Conservation (phyloP, 2,329 filamentous ascomycete genomes). For the Rutstroemia sydowiana region DNA sequence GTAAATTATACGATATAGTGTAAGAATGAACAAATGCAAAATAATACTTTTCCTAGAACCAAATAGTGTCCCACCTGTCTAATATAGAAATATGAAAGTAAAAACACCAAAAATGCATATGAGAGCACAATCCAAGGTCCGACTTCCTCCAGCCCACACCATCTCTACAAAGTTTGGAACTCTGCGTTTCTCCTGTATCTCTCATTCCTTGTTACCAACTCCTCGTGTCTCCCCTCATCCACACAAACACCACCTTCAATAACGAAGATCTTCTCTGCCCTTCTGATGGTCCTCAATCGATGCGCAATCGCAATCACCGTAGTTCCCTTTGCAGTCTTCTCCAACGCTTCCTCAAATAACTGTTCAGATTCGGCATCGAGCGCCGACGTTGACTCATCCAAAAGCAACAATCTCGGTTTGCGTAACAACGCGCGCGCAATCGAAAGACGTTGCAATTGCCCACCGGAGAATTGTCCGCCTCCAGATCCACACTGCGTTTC, state of each 20-base stretch:
- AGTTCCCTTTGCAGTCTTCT: constrained; percentile 71
- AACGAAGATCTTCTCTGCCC: constrained; percentile 51
- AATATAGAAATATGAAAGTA: no score
- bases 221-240: constrained; percentile 45
- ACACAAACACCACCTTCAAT: constrained; percentile 46
- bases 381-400: constrained; percentile 89
- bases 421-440: constrained; percentile 84
- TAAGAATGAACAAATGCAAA: no score
- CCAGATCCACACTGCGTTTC: constrained; percentile 86
- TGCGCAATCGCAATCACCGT: constrained; percentile 95
- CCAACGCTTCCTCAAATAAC: constrained; percentile 82
- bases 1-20: no score
- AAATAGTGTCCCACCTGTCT: no score
- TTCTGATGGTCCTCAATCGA: constrained; percentile 47
- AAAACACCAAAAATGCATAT: no score
- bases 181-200: constrained; percentile 41
- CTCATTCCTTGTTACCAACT: constrained; percentile 44
- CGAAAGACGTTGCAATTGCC: constrained; percentile 89
- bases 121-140: no score
- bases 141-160: no score
- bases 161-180: constrained; percentile 8
- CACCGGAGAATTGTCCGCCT: constrained; percentile 81
- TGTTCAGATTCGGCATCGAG: constrained; percentile 89
- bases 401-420: constrained; percentile 78
- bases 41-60: no score